Evolutionary conservation across 169 alveolate species (phyloP), one percentile per base, ranked within the genome.

Genomic region (Cryptosporidium meleagridis): DNA sequence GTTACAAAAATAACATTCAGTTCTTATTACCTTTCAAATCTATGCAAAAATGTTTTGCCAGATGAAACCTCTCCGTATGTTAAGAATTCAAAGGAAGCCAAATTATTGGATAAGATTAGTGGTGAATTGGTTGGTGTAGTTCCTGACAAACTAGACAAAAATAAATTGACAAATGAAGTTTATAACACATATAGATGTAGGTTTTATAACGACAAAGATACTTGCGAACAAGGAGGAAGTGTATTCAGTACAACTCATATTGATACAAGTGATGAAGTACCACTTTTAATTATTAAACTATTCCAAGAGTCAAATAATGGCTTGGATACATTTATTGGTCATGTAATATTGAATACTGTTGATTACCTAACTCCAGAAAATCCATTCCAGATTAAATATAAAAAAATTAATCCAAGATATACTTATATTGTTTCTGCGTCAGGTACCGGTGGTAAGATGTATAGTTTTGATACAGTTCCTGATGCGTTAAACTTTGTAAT

Each of bases 261-360:
- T 61, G 89, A 80, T n/a, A 45, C 89, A 62, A 80, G 89, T 80
- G 89, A 80, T 62, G 89, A 80, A 61, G 89, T 80, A 14, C 89
- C 89, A 80, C 39, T 80, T n/a, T 41, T 80, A 39, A 41, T 80
- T 26, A 41, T 80, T 18, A 80, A 80, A 80, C 44, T 80, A 59
- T 80, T 80, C 89, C 89, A 80, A 39, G 89, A 80, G 53, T 35
- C 69, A 12, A 70, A 70, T 70, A 31, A 8, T 37, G 67, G 41
- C 2, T 3, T 9, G n/a, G 89, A 80, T 26, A 80, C 31, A 8
- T 80, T 80, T 80, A 70, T 80, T 14, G 89, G 89, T 5, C 89
- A 80, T 80, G 89, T 80, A 3, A 41, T 62, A 61, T 59, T 80
- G 48, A 80, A 80, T 80, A 80, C 89, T 3, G 89, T 80, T 9